Evolutionary conservation across 2,329 filamentous ascomycete genomes (phyloP).

Genomic region (Blastomyces percursus): DNA sequence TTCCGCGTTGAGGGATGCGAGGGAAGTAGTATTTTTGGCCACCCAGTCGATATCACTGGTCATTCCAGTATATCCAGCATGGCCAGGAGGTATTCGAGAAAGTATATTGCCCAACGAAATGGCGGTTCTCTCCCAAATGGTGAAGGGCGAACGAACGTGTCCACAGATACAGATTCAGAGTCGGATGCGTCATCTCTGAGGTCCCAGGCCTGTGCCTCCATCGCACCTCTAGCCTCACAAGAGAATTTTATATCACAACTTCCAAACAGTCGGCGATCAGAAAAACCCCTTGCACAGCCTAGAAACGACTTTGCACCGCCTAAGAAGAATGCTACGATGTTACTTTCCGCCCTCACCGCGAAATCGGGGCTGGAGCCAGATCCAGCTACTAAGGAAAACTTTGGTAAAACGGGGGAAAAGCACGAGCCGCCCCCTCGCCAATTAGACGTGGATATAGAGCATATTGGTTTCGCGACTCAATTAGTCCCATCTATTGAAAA

Average conservation of each 20-base stretch:
- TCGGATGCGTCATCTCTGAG: constrained; percentile 3
- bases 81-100: constrained; percentile 1
- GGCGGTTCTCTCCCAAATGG: neutral
- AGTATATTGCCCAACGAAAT: neutral
- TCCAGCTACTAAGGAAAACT: neutral
- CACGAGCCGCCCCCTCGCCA: neutral
- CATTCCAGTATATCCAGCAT: constrained; percentile 10
- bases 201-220: neutral
- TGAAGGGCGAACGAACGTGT: neutral
- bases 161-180: neutral
- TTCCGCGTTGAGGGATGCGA: constrained; percentile 21
- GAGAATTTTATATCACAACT: neutral
- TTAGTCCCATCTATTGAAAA: neutral
- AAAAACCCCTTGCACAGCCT: neutral
- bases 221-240: neutral
- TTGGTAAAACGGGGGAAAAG: too few species aligned
- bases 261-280: neutral
- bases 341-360: constrained; percentile 1
- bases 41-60: constrained; percentile 14
- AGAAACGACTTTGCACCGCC: neutral
- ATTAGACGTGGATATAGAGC: neutral
- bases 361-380: neutral
- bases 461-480: neutral
- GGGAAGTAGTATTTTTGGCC: constrained; percentile 19
- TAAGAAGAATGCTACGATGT: neutral